These are phyloP conservation scores for Aspergillus luchuensis DNA, from an alignment of 2,329 filamentous ascomycete species.

Conservation along the genomic window DNA sequence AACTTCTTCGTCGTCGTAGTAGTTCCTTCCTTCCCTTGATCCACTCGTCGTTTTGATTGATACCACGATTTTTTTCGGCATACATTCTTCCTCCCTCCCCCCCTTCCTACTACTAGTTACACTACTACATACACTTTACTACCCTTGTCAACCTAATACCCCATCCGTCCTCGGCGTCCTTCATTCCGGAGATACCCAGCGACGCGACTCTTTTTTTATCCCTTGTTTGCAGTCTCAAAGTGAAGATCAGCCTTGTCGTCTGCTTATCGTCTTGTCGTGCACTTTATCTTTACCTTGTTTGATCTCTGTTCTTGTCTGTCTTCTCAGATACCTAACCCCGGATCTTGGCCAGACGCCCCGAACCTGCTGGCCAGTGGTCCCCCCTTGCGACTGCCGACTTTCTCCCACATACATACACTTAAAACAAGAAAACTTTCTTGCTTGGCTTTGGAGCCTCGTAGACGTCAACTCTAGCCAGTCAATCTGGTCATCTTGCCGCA, in stretches of 20 bases:
- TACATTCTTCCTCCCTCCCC: not conserved
- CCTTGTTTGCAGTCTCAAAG: slow-evolving; percentile 7
- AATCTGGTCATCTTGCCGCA: not conserved
- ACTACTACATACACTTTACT: not conserved
- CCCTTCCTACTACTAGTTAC: not conserved
- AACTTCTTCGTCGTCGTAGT: not conserved
- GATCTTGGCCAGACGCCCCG: slow-evolving; percentile 1
- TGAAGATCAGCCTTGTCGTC: slow-evolving; percentile 8
- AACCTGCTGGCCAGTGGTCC: not conserved
- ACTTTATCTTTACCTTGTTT: not conserved
- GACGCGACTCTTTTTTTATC: slow-evolving; percentile 16
- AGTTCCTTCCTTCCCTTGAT: not conserved
- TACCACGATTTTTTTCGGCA: not conserved
- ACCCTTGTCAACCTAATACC: too few relatives aligned
- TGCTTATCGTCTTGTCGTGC: not conserved
- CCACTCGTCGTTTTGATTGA: not conserved
- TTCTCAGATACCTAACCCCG: not conserved
- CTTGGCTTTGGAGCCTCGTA: not conserved
- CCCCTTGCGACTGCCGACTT: not conserved
- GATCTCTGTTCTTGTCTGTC: not conserved
- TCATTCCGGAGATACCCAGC: slow-evolving; percentile 27
- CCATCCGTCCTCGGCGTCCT: slow-evolving; percentile 13
- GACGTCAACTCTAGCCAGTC: too few relatives aligned
- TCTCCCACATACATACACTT: not conserved
- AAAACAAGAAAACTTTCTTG: not conserved